phyloP scores from a whole-genome alignment of 1,284 basidiomycete genomes.

The Leccinum pachyderme region DNA sequence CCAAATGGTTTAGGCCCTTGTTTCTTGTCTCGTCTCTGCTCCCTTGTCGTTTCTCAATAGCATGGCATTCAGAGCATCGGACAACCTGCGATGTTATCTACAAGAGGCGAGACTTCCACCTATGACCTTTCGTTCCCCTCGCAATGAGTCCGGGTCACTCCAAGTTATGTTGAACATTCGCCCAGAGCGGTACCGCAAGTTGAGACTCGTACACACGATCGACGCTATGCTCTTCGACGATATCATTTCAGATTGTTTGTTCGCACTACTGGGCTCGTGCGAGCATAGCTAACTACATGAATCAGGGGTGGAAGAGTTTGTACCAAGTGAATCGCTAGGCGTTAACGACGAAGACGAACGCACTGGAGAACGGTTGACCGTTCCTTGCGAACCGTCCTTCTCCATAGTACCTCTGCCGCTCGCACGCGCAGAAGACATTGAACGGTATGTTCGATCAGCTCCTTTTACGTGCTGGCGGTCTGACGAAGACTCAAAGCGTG shows the following conservation, averaged over 20 bases:
- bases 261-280: background rate
- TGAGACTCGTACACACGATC: conserved; percentile 46
- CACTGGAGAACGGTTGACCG: conserved; percentile 42
- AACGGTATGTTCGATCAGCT: conserved; percentile 34
- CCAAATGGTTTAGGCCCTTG: background rate
- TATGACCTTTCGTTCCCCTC: conserved; percentile 38
- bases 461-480: background rate
- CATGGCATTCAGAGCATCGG: conserved; percentile 35
- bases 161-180: conserved; percentile 42
- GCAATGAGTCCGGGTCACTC: conserved; percentile 45
- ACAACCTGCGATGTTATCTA: conserved; percentile 50
- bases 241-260: conserved; percentile 39
- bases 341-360: conserved; percentile 38
- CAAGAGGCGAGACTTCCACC: conserved; percentile 46
- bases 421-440: conserved; percentile 36
- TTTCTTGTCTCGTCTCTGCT: conserved; percentile 1
- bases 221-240: conserved; percentile 30
- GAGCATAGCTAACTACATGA: conserved; percentile 7
- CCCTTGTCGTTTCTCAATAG: background rate
- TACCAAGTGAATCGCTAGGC: conserved; percentile 38
- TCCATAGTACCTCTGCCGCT: conserved; percentile 32
- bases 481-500: conserved; percentile 31
- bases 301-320: conserved; percentile 38
- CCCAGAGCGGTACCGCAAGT: conserved; percentile 46
- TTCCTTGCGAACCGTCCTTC: conserved; percentile 43